These are phyloP conservation scores for Fusarium camptoceras DNA, from an alignment of 2,329 filamentous ascomycete genomes.

Conservation along the genomic window DNA sequence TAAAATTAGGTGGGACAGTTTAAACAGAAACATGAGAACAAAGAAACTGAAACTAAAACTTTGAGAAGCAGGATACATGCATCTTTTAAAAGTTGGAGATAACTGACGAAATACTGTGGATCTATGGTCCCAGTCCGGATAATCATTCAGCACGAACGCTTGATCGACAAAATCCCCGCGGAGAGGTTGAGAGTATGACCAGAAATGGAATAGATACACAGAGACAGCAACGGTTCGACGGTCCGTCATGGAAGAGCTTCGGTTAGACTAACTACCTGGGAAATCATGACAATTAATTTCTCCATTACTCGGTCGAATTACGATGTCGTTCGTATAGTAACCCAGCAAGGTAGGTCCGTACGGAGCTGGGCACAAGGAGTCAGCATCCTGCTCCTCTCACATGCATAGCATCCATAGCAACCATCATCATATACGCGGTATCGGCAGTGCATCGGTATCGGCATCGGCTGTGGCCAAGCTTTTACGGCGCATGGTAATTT, in stretches of 20 bases:
- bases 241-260: slow-evolving; percentile 16
- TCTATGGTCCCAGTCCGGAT: background rate
- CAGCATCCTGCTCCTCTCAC: slow-evolving; percentile 2
- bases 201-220: slow-evolving; percentile 15
- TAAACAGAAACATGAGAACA: background rate
- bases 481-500: slow-evolving; percentile 10
- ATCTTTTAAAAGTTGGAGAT: slow-evolving; percentile 1
- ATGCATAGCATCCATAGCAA: slow-evolving; percentile 10
- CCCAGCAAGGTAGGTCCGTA: background rate
- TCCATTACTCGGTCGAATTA: background rate
- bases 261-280: slow-evolving; percentile 1
- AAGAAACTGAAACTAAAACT: background rate
- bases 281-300: slow-evolving; percentile 3
- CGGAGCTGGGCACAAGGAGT: background rate
- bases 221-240: slow-evolving; percentile 1
- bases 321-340: background rate
- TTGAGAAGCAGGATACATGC: background rate
- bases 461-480: slow-evolving; percentile 16
- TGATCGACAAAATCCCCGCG: background rate
- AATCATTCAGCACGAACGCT: background rate
- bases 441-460: slow-evolving; percentile 11
- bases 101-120: slow-evolving; percentile 8
- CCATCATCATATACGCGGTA: background rate
- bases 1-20: slow-evolving; percentile 3
- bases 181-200: slow-evolving; percentile 17